Conservation (phyloP, 148 eudicot species). For the Drosera capensis region DNA sequence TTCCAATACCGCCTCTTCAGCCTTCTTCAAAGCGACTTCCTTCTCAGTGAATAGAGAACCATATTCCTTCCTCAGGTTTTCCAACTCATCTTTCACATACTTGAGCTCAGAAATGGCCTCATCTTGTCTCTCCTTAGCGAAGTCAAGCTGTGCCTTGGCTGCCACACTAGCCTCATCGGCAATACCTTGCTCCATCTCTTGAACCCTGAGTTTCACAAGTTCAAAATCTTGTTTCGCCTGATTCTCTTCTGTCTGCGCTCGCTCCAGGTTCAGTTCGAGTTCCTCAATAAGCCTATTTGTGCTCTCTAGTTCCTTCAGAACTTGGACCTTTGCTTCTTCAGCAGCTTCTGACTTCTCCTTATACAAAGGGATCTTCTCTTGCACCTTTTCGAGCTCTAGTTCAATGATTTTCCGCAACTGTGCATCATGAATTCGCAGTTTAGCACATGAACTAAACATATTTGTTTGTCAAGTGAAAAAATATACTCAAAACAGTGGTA, state of each 20-base stretch:
- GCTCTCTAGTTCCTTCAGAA: constrained; percentile 68
- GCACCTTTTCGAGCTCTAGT: constrained; percentile 52
- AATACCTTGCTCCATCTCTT: constrained; percentile 93
- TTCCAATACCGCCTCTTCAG: constrained; percentile 49
- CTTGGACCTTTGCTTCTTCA: constrained; percentile 47
- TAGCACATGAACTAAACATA: not conserved
- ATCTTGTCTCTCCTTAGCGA: constrained; percentile 52
- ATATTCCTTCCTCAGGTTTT: constrained; percentile 39
- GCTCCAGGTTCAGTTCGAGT: constrained; percentile 72
- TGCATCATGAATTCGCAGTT: not conserved
- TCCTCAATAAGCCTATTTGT: constrained; percentile 81
- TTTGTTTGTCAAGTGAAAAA: not conserved
- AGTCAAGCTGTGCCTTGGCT: constrained; percentile 88
- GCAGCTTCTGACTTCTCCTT: constrained; percentile 59
- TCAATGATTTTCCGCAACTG: constrained; percentile 62
- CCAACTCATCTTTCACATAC: constrained; percentile 40
- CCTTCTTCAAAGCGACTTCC: constrained; percentile 52
- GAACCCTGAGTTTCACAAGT: constrained; percentile 72
- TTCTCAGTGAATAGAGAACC: constrained; percentile 41
- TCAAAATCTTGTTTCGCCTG: constrained; percentile 94
- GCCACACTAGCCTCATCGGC: constrained; percentile 84
- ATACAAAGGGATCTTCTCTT: constrained; percentile 62
- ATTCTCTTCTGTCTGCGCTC: constrained; percentile 72
- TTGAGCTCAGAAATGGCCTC: constrained; percentile 58
- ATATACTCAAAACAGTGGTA: not conserved